Evolutionary conservation across 768 basidiomycete species (phyloP).

Genomic region (Saitozyma podzolica): DNA sequence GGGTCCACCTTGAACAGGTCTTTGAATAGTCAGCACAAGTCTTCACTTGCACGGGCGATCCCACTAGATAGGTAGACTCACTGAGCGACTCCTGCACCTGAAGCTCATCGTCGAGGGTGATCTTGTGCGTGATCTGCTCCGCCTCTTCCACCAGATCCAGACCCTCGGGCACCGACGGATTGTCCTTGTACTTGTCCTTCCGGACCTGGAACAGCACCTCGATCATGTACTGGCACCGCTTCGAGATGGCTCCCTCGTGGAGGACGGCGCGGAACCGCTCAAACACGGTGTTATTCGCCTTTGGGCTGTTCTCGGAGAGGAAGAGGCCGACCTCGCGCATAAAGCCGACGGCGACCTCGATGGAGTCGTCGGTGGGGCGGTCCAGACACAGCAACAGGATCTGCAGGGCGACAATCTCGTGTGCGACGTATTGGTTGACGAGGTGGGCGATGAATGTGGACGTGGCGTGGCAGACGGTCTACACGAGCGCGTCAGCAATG

Average conservation of each 20-base stretch:
- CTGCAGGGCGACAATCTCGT: constrained; percentile 91
- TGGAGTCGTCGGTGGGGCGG: constrained; percentile 92
- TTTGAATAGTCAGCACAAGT: constrained; percentile 46
- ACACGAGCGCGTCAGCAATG: background rate
- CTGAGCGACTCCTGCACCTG: constrained; percentile 92
- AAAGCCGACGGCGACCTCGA: constrained; percentile 97
- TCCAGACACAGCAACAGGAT: constrained; percentile 94
- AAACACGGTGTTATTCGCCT: constrained; percentile 89
- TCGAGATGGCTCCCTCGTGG: constrained; percentile 91
- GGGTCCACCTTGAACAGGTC: constrained; percentile 96
- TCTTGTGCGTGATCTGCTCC: constrained; percentile 93
- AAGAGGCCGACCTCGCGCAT: constrained; percentile 97
- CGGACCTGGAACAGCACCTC: constrained; percentile 98
- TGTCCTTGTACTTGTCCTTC: constrained; percentile 99
- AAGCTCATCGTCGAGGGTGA: constrained; percentile 87
- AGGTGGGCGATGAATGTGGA: constrained; percentile 87
- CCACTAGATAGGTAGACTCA: constrained; percentile 55
- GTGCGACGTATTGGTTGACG: constrained; percentile 88
- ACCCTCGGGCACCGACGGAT: constrained; percentile 89
- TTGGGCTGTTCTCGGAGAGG: constrained; percentile 87
- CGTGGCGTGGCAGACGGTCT: constrained; percentile 91
- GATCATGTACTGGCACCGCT: constrained; percentile 98
- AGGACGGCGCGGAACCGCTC: constrained; percentile 96
- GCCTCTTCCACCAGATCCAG: constrained; percentile 96
- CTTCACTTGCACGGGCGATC: constrained; percentile 12